A percentile compares a stretch with the other conserved stretches of the same genome.
phyloP scores from a whole-genome alignment of 176 grass and related monocot genomes.

The Tillandsia fasciculata region DNA sequence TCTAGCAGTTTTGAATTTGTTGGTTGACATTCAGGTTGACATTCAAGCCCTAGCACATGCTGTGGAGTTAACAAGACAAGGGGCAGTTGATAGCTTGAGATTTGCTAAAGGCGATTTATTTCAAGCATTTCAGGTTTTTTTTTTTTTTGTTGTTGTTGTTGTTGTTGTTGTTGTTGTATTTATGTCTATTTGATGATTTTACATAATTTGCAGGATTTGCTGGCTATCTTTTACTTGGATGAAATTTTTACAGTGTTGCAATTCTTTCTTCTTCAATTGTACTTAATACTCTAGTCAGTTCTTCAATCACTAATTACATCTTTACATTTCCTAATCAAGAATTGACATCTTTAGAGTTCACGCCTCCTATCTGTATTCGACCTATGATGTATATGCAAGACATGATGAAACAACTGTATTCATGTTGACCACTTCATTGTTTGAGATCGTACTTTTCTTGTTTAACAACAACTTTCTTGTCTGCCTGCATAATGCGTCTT shows the following conservation, averaged over 20 bases:
- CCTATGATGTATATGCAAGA: not conserved
- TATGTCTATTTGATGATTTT: slow-evolving; percentile 5
- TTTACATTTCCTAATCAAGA: too few species aligned
- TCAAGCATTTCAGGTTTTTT: slow-evolving; percentile 87
- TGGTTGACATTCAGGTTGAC: slow-evolving; percentile 57
- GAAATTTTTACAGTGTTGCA: not conserved
- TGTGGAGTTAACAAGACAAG: slow-evolving; percentile 96
- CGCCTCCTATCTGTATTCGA: not conserved
- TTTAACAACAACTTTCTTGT: too few species aligned
- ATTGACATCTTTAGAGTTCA: too few species aligned
- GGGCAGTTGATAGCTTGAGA: slow-evolving; percentile 89
- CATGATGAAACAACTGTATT: too few species aligned
- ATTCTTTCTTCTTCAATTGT: too few species aligned
- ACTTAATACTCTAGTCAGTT: too few species aligned
- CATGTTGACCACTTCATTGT: too few species aligned
- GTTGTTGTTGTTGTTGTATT: slow-evolving; percentile 22
- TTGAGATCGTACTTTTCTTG: not conserved
- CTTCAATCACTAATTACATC: too few species aligned
- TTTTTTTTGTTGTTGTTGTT: slow-evolving; percentile 26
- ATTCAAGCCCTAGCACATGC: slow-evolving; percentile 96
- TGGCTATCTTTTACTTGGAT: not conserved
- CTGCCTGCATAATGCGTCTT: too few species aligned
- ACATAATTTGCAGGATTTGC: not conserved
- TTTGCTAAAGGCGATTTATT: slow-evolving; percentile 91
- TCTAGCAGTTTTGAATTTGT: slow-evolving; percentile 28